Percentiles rank a stretch among this genome's conserved stretches.
Evolutionary conservation across 2,329 filamentous ascomycete genomes (phyloP).

Genomic region (Xylariales sp.): DNA sequence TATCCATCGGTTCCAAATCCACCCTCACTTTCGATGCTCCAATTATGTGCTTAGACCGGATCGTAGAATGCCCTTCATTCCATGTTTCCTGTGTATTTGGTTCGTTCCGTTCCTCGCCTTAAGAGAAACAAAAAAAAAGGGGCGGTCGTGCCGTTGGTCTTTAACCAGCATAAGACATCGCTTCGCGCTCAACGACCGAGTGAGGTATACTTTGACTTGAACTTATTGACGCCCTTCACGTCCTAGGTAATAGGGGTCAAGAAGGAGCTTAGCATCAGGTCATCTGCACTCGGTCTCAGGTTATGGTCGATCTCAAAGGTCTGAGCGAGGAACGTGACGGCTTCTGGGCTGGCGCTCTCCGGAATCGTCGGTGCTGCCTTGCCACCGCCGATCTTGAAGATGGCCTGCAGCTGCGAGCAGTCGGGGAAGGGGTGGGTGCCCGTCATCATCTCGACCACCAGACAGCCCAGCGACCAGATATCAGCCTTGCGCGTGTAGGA

Average conservation of each 20-base stretch:
- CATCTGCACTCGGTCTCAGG: conserved; percentile 84
- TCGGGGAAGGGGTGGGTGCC: conserved; percentile 94
- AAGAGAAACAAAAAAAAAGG: no score
- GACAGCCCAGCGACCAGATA: conserved; percentile 94
- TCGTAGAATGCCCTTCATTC: no score
- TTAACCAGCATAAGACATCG: no score
- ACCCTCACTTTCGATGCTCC: no score
- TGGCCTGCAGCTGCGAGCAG: conserved; percentile 93
- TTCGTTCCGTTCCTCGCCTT: no score
- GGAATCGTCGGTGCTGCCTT: conserved; percentile 86
- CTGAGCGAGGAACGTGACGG: conserved; percentile 73
- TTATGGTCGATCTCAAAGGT: conserved; percentile 97
- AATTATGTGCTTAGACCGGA: no score
- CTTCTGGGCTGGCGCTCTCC: conserved; percentile 78
- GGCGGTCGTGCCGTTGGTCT: no score
- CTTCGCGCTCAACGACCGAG: not conserved
- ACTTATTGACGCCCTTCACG: conserved; percentile 6
- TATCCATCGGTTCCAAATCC: no score
- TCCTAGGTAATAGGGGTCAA: conserved; percentile 63
- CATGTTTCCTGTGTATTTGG: no score
- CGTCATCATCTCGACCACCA: conserved; percentile 99
- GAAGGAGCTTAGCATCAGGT: conserved; percentile 80
- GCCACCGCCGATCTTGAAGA: conserved; percentile 94
- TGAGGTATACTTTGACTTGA: not conserved
- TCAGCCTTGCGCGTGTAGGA: conserved; percentile 98